phyloP scores from a whole-genome alignment of 345 rosid species.

The Syzygium aqueum region DNA sequence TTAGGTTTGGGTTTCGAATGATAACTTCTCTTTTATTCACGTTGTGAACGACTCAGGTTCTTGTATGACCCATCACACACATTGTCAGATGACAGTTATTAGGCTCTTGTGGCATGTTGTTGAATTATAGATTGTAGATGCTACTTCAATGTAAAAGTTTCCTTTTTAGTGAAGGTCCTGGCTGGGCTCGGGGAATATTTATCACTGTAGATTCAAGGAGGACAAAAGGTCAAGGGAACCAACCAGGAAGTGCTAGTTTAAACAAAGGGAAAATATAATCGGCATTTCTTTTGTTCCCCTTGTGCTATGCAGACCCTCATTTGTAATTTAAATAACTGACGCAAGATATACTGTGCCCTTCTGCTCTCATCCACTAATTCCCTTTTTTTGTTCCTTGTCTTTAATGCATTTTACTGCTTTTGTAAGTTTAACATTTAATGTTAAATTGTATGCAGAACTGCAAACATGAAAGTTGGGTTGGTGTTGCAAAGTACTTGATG shows the following conservation, averaged over 20 bases:
- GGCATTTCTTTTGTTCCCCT: background rate
- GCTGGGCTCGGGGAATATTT: background rate
- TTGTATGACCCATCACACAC: background rate
- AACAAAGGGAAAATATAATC: background rate
- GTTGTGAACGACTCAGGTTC: background rate
- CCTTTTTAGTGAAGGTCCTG: background rate
- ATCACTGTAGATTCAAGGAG: background rate
- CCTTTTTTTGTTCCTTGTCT: background rate
- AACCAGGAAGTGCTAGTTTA: background rate
- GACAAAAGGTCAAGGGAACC: background rate
- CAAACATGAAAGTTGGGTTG: slow-evolving; percentile 63
- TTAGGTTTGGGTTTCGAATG: background rate
- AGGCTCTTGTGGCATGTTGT: background rate
- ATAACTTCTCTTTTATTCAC: background rate
- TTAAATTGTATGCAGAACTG: slow-evolving; percentile 45
- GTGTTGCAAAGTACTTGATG: slow-evolving; percentile 58
- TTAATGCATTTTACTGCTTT: slow-evolving; percentile 1
- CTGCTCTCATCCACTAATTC: background rate
- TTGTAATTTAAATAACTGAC: background rate
- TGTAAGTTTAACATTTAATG: slow-evolving; percentile 4
- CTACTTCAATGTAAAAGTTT: background rate
- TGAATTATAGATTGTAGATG: background rate
- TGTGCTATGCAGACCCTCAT: background rate
- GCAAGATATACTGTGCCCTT: background rate
- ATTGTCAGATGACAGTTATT: background rate